Evolutionary conservation across 2,329 filamentous ascomycete species (phyloP), one percentile per base, ranked within the genome.

Genomic region (Rugonectria rugulosa): DNA sequence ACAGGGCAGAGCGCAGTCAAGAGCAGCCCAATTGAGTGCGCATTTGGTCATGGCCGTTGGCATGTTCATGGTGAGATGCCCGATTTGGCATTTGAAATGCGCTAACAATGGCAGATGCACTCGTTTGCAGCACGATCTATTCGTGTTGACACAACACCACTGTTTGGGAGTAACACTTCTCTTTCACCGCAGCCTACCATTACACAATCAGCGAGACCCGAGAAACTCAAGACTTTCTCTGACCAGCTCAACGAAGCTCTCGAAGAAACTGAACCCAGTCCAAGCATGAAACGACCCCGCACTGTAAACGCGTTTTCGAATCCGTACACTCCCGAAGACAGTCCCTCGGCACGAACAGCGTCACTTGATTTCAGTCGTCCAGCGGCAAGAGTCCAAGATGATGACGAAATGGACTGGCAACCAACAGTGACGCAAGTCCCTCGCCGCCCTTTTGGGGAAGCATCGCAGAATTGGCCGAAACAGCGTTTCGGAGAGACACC

Each of bases 321-420:
- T 1, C 53, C 61, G 29, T 65, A 59, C 8, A 54, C 64, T 3
- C 53, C 57, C 2, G 56, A 34, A 6, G 56, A 43, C 14, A 64
- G 56, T 7, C 27, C 65, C 5, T 46, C 24, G 4, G 11, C 21
- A 3, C 53, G 37, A 10, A 55, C 68, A 36, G 62, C 52, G 24
- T 58, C n/a, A 19, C 56, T 62, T 6, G 54, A 49, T 32, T 49
- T 59, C 7, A 55, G 60, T 24, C 59, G 34, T 23, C 32, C 55
- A 2, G 29, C 59, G 61, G 29, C 57, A 6, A 8, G 68, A 19
- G 47, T 67, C 2, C 72, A 76, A 8, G 75, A 81, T 53, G 76
- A 75, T 1, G 83, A 88, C 32, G 81, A 82, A 51, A 92, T 93
- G 90, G 90, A 92, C 66, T 91, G 89, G 86, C 83, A 86, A 3